phyloP scores from a whole-genome alignment of 1,284 basidiomycete genomes.

The Trametes pubescens region DNA sequence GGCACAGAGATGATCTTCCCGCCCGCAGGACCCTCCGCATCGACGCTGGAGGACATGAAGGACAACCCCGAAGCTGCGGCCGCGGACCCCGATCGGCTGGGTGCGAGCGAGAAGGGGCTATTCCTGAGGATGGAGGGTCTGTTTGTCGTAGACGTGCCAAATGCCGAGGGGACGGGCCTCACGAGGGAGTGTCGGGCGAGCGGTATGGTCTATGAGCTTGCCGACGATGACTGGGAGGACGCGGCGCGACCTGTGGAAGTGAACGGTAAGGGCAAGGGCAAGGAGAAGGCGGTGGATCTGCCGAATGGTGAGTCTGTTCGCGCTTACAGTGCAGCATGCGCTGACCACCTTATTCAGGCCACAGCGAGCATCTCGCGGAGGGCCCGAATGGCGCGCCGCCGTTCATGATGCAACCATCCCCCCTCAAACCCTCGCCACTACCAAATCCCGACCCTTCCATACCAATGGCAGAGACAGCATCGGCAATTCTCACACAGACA shows the following conservation, averaged over 20 bases:
- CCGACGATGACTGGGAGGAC: conserved; percentile 73
- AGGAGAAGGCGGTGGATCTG: conserved; percentile 24
- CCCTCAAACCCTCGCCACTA: conserved; percentile 42
- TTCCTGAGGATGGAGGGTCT: conserved; percentile 73
- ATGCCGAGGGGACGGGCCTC: conserved; percentile 47
- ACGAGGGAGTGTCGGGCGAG: conserved; percentile 68
- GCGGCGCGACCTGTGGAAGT: conserved; percentile 5
- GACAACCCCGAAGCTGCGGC: conserved; percentile 34
- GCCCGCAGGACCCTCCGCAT: conserved; percentile 64
- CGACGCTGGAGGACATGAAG: conserved; percentile 44
- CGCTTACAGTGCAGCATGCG: background rate
- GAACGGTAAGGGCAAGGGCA: conserved; percentile 36
- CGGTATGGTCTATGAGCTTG: conserved; percentile 78
- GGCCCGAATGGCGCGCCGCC: conserved; percentile 25
- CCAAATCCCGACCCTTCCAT: conserved; percentile 43
- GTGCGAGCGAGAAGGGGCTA: conserved; percentile 66
- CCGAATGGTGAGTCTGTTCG: conserved; percentile 10
- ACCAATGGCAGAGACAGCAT: conserved; percentile 26
- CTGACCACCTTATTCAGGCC: too few relatives aligned
- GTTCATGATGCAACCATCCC: conserved; percentile 42
- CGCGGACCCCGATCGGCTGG: conserved; percentile 47
- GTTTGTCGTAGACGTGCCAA: conserved; percentile 60
- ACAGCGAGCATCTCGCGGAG: conserved; percentile 1
- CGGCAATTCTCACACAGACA: conserved; percentile 30
- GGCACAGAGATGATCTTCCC: conserved; percentile 64